Evolutionary conservation across 2,329 filamentous ascomycete species (phyloP), one percentile per base, ranked within the genome.

Genomic region (Herpotrichia juniperi): DNA sequence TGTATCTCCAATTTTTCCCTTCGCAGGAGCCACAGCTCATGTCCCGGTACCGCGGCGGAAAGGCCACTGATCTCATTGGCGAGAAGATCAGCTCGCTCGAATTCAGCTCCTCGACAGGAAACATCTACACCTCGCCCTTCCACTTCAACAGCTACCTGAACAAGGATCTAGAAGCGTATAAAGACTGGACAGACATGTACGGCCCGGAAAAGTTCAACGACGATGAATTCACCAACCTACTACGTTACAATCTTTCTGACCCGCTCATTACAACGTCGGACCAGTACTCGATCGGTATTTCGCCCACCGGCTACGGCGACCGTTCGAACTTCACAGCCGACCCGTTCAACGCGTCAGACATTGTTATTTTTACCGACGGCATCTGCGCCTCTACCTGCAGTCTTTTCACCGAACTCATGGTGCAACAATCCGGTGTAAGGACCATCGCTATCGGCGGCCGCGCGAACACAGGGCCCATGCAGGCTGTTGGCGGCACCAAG

Each of bases 1-100:
- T 67, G 3, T 87, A 85, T 57, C 74, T 76, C 12, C 79, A 83
- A 61, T 78, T 85, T 57, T 84, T 84, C 69, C 83, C 82, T 0
- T 57, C 56, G 0, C 59, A 73, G 7, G 63, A 70, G 1, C 75
- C 78, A 3, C 80, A 78, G 57, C 75, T 73, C 17, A 76, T 76
- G 34, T 76, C 71, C 4, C 78, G 81, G 8, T 76, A 78, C 57
- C 78, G 81, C 16, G 77, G 76, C 1, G 71, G 76, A 34, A 65
- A 58, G n/a, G 69, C 68, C 8, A 62, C 59, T 34, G 65, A 69
- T 17, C 40, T 73, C 12, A 56, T 68, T 17, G 70, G 65, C 45
- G 42, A 62, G 10, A 50, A 39, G 24, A 50, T 72, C 5, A 66
- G 62, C 11, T 53, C 53, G 3, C 56, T 65, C 28, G n/a, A 40